These are phyloP conservation scores for Favolaschia claudopus DNA, from an alignment of 768 basidiomycete species.

Conservation along the genomic window DNA sequence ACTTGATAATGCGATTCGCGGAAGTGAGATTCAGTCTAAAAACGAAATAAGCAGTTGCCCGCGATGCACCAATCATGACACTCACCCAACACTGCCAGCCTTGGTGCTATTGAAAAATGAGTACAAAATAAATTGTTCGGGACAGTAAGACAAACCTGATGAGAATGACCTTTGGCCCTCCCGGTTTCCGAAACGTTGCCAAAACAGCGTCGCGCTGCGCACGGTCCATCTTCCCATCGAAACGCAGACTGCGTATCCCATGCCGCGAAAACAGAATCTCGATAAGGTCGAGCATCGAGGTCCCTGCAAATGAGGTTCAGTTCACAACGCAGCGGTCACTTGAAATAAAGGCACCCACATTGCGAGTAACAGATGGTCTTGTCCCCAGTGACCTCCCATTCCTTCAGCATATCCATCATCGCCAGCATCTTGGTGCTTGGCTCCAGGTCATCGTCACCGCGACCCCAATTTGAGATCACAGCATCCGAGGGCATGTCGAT, in stretches of 20 bases:
- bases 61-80: background rate
- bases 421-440: constrained; percentile 74
- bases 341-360: constrained; percentile 48
- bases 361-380: constrained; percentile 79
- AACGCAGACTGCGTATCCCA: constrained; percentile 65
- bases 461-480: constrained; percentile 61
- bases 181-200: constrained; percentile 58
- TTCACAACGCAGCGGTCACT: background rate
- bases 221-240: constrained; percentile 75
- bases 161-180: constrained; percentile 69
- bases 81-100: constrained; percentile 71
- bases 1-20: constrained; percentile 79
- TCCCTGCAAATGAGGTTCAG: constrained; percentile 67
- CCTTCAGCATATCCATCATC: constrained; percentile 61
- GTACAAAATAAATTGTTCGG: background rate
- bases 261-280: constrained; percentile 66
- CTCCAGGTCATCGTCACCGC: constrained; percentile 67
- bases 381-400: constrained; percentile 67
- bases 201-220: constrained; percentile 57
- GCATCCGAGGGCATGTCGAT: constrained; percentile 48
- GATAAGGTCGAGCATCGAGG: constrained; percentile 73
- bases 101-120: constrained; percentile 51
- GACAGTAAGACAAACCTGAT: constrained; percentile 56
- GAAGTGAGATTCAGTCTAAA: constrained; percentile 63
- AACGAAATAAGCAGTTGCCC: background rate